Conservation (phyloP, 1,284 basidiomycete species). For the Sporisorium exsertum region DNA sequence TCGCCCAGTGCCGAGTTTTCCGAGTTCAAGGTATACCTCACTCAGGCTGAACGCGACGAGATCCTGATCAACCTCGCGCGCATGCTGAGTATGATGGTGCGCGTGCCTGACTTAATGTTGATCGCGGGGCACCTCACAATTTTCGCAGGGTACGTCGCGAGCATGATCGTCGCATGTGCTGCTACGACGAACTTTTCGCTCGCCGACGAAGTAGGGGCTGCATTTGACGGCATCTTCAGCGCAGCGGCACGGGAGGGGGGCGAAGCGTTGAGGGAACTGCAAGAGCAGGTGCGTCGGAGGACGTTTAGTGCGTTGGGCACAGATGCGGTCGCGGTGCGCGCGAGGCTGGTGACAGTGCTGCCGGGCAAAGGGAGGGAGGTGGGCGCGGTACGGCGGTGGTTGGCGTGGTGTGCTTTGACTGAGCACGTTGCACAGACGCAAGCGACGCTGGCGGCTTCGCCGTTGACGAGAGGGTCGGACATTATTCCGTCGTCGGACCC, state of each 20-base stretch:
- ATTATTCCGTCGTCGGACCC: constrained; percentile 15
- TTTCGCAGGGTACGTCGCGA: constrained; percentile 22
- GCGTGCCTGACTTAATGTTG: not conserved
- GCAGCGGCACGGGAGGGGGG: not conserved
- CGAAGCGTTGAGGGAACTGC: constrained; percentile 3
- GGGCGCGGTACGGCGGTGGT: constrained; percentile 18
- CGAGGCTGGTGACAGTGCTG: constrained; percentile 20
- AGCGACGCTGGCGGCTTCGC: not conserved
- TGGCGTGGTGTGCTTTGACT: constrained; percentile 32
- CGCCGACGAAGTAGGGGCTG: not conserved
- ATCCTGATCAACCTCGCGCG: constrained; percentile 25
- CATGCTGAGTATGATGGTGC: constrained; percentile 10
- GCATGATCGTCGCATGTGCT: constrained; percentile 32
- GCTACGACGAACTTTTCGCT: constrained; percentile 17
- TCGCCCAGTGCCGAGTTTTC: constrained; percentile 15
- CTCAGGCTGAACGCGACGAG: constrained; percentile 33
- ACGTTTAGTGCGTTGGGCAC: constrained; percentile 11
- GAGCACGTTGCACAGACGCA: constrained; percentile 19
- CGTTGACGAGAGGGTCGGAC: not conserved
- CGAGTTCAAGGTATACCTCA: constrained; percentile 23
- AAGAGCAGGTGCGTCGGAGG: constrained; percentile 20
- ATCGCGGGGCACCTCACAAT: constrained; percentile 13
- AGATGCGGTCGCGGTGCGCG: constrained; percentile 15
- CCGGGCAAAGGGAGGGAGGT: constrained; percentile 16
- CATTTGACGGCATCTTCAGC: constrained; percentile 15